These are phyloP conservation scores for Geranium brycei DNA, from an alignment of 345 rosid genomes.

Conservation along the genomic window DNA sequence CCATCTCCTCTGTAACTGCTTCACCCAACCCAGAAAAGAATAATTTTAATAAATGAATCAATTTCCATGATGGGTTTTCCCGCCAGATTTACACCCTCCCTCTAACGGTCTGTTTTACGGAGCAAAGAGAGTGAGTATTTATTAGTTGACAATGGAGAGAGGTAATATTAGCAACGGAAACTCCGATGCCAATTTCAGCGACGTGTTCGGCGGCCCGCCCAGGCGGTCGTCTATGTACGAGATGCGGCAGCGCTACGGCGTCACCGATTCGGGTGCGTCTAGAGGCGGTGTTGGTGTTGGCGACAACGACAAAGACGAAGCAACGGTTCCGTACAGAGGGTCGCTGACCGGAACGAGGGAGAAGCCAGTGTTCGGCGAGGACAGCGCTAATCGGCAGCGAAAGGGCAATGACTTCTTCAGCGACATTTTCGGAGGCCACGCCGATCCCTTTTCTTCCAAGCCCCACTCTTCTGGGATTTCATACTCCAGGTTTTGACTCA, in stretches of 20 bases:
- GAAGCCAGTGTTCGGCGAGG: constrained; percentile 78
- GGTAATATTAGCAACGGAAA: constrained; percentile 23
- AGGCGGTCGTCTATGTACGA: constrained; percentile 39
- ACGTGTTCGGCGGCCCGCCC: constrained; percentile 88
- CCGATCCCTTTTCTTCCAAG: constrained; percentile 19
- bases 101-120: too few relatives aligned
- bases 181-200: constrained; percentile 58
- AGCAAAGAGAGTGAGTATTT: too few relatives aligned
- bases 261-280: not conserved
- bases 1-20: too few relatives aligned
- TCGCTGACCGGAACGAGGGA: constrained; percentile 36
- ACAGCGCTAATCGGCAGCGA: constrained; percentile 30
- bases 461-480: constrained; percentile 10
- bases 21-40: too few relatives aligned
- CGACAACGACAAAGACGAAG: not conserved
- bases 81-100: not conserved
- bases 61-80: not conserved
- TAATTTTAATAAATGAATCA: too few relatives aligned
- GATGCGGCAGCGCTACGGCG: constrained; percentile 22
- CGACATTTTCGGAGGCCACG: constrained; percentile 47
- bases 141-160: constrained; percentile 18
- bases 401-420: constrained; percentile 44
- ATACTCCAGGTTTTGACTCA: constrained; percentile 42
- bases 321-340: constrained; percentile 5
- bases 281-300: not conserved